Evolutionary conservation across 2,329 filamentous ascomycete species (phyloP).

Genomic region (Fusarium chlamydosporum): DNA sequence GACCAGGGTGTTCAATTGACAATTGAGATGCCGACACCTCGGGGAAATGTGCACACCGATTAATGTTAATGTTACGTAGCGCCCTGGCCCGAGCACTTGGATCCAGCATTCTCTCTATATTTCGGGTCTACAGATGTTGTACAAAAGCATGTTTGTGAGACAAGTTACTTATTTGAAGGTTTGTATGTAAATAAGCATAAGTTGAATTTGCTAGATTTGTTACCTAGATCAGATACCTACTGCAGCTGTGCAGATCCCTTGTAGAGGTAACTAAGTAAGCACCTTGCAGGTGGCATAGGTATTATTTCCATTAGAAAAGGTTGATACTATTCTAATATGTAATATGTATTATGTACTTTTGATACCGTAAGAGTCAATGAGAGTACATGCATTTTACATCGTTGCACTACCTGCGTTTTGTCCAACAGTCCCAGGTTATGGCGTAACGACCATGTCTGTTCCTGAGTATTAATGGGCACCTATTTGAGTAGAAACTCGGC

Average conservation of each 20-base stretch:
- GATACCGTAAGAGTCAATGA: neutral
- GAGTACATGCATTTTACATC: neutral
- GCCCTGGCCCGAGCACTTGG: slow-evolving; percentile 29
- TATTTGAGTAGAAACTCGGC: neutral
- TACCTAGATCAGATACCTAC: neutral
- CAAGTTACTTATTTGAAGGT: neutral
- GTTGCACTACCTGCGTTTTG: neutral
- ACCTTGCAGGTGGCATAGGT: neutral
- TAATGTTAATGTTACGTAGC: slow-evolving; percentile 15
- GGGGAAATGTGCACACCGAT: slow-evolving; percentile 25
- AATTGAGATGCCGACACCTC: slow-evolving; percentile 24
- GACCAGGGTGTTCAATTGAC: slow-evolving; percentile 34
- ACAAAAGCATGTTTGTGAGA: neutral
- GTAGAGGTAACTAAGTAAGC: neutral
- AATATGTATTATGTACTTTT: neutral
- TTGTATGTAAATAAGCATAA: neutral
- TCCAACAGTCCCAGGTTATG: neutral
- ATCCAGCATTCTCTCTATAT: slow-evolving; percentile 10
- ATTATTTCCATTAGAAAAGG: neutral
- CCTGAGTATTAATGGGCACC: neutral
- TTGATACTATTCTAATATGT: neutral
- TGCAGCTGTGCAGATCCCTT: neutral
- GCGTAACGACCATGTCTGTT: neutral
- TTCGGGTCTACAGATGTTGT: neutral
- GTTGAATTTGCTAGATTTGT: neutral